Evolutionary conservation across 306 rosid genomes (phyloP).

Genomic region (Glycine soja): DNA sequence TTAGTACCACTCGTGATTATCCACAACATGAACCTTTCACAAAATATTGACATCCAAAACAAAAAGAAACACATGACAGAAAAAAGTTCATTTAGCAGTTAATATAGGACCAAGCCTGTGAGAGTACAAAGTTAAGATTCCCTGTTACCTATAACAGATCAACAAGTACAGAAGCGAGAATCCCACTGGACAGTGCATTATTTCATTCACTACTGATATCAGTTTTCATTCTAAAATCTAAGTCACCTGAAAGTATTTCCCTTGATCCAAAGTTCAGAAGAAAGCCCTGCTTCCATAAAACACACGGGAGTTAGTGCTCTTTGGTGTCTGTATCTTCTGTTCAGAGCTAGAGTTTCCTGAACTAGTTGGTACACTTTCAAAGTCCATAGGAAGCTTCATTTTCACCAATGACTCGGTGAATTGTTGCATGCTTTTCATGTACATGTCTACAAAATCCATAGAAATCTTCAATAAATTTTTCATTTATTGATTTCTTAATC

Average conservation of each 20-base stretch:
- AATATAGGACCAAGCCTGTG: constrained; percentile 52
- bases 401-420: constrained; percentile 92
- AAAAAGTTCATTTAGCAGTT: constrained; percentile 55
- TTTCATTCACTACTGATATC: constrained; percentile 63
- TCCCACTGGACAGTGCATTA: constrained; percentile 64
- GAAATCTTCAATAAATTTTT: too few relatives aligned
- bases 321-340: constrained; percentile 61
- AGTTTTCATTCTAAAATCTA: constrained; percentile 58
- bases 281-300: constrained; percentile 97
- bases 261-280: constrained; percentile 65
- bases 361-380: constrained; percentile 71
- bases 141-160: constrained; percentile 59
- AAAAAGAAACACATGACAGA: constrained; percentile 42
- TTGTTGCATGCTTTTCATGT: constrained; percentile 99
- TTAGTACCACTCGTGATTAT: constrained; percentile 47
- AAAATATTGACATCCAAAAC: constrained; percentile 49
- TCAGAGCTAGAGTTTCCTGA: constrained; percentile 86
- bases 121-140: constrained; percentile 62
- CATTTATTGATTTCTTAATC: too few relatives aligned
- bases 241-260: constrained; percentile 64
- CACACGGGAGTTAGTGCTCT: constrained; percentile 72
- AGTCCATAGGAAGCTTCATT: constrained; percentile 95
- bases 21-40: constrained; percentile 44
- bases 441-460: constrained; percentile 94
- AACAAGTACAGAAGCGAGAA: constrained; percentile 52